Base-by-base conservation (phyloP, 495 filamentous ascomycete species). In the Hypoxylon lenormandii region DNA sequence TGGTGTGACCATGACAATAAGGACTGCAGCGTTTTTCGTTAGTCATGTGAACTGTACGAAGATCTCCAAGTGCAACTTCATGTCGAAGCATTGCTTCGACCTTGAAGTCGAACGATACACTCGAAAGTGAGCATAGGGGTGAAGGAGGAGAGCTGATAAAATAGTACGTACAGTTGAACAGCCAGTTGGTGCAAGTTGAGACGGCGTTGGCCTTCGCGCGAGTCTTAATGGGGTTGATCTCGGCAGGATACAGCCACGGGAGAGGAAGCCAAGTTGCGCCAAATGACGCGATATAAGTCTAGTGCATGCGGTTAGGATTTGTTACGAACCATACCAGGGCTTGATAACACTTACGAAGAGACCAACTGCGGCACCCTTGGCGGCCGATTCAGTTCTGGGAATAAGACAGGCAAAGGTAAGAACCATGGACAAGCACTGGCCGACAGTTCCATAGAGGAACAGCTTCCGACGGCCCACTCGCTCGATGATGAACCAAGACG, bases 1-100 rank as follows among this genome's bases (percentile, higher is more conserved):
- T 0, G 91, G 91, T 0, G 90, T 91, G 57, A 93, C 86, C 90
- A 93, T 91, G 60, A 94, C 91, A 40, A 93, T 86, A 11, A 88
- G 57, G 57, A 66, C 51, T 60, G 18, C 16, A 18, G 59, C 23
- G 11, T 15, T 6, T 70, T 67, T 1, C 64, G 46, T 18, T 22
- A 47, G 74, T 15, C n/a, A 7, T 7, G 5, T 33, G 6, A 4
- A 5, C 30, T 11, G 6, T 33, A 11, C 30, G 1, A 8, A 33
- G 30, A 8, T 33, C 10, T 33, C 10, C 6, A 1, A 11, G 2
- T 33, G 30, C 10, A 8, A 33, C 30, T 33, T 11, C 4, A 1
- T 7, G 4, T 33, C 10, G 30, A 33, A 7, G 10, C 30, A 33
- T 33, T 1, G 10, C 30, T 33, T 33, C 30, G 10, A 8, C 5